Evolutionary conservation across 2,329 filamentous ascomycete genomes (phyloP).

Genomic region (Lasiodiplodia hormozganensis): DNA sequence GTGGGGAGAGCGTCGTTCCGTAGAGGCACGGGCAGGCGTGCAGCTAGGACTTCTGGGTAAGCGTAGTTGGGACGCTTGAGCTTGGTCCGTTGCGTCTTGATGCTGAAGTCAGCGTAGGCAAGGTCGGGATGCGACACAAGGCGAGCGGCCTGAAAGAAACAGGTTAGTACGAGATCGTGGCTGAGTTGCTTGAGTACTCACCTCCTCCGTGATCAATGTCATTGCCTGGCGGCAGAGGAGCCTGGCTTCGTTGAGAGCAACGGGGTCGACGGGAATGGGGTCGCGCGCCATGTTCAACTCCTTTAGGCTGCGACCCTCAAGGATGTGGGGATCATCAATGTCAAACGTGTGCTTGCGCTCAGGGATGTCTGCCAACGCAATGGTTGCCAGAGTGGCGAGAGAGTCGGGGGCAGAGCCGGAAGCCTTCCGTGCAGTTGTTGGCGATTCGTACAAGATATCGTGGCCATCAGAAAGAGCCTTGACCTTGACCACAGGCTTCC

Average conservation of each 20-base stretch:
- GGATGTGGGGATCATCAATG: constrained; percentile 35
- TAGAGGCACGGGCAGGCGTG: constrained; percentile 38
- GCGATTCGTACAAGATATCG: constrained; percentile 12
- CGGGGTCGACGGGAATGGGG: constrained; percentile 38
- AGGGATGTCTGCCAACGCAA: constrained; percentile 2
- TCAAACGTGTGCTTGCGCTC: constrained; percentile 39
- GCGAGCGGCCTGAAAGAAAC: constrained; percentile 33
- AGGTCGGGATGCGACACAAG: constrained; percentile 41
- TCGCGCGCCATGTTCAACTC: constrained; percentile 36
- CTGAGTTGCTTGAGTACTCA: constrained; percentile 21
- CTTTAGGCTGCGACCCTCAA: constrained; percentile 33
- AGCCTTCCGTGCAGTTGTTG: background rate
- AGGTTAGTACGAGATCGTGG: background rate
- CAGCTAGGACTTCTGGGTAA: constrained; percentile 40
- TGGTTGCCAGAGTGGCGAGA: background rate
- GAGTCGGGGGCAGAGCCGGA: background rate
- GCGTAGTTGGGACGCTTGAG: constrained; percentile 43
- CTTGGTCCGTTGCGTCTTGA: constrained; percentile 36
- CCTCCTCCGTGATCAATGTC: constrained; percentile 42
- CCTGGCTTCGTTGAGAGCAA: constrained; percentile 39
- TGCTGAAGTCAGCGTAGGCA: constrained; percentile 40
- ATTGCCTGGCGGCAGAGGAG: constrained; percentile 41
- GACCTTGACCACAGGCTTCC: constrained; percentile 5
- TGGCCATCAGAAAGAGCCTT: constrained; percentile 1
- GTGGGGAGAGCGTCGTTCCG: constrained; percentile 36